A percentile compares a stretch with the other conserved stretches of the same genome.
phyloP scores from a whole-genome alignment of 345 rosid species.

The Litchi chinensis region DNA sequence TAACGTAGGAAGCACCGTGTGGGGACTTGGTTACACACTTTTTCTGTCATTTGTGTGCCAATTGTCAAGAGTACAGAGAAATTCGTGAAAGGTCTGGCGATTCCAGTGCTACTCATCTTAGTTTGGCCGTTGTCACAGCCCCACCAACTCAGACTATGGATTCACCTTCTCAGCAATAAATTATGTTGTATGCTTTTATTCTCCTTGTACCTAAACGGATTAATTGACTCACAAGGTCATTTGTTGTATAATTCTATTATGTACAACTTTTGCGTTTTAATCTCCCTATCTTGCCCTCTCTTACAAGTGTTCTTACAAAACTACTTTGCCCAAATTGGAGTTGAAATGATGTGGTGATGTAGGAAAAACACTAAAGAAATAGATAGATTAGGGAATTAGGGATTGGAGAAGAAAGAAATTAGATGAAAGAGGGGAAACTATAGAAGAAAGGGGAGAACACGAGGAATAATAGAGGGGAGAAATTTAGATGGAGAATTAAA shows the following conservation, averaged over 20 bases:
- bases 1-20: conserved; percentile 85
- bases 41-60: conserved; percentile 90
- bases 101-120: conserved; percentile 38
- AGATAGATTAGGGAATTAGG: too few species aligned
- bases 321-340: too few species aligned
- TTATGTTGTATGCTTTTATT: background rate
- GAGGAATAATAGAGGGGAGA: too few species aligned
- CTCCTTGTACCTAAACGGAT: background rate
- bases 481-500: too few species aligned
- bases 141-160: conserved; percentile 72
- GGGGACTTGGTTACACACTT: conserved; percentile 79
- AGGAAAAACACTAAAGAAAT: too few species aligned
- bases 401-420: too few species aligned
- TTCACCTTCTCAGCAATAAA: conserved; percentile 22
- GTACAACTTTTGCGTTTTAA: background rate
- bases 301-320: too few species aligned
- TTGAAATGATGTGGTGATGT: too few species aligned
- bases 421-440: too few species aligned
- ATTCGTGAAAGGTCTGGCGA: conserved; percentile 56
- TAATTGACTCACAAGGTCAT: background rate
- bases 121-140: conserved; percentile 52
- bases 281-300: too few species aligned
- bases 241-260: background rate
- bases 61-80: conserved; percentile 93
- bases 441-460: too few species aligned